Base-by-base conservation (phyloP, 1,139 yeast genomes). In the Diutina pseudorugosa region DNA sequence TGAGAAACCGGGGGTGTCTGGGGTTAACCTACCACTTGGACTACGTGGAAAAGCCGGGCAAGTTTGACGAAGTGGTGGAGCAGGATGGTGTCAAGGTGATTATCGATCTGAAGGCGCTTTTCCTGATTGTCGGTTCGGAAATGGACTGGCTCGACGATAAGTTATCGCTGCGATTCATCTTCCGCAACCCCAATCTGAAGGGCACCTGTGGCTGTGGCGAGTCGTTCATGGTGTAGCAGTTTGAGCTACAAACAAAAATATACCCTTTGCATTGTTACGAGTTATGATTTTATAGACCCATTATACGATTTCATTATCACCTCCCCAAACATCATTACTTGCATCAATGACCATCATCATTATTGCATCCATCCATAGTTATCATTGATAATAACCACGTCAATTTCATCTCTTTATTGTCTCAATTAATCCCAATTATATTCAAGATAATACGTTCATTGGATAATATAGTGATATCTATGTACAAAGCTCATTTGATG, bases 151-250 rank as follows among this genome's bases (percentile, higher is more conserved):
- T 88, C 55, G 98, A 93, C 63, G 97, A 93, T 65, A 90, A 89
- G 67, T 73, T 93, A 58, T 80, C 91, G 41, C 83, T 95, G 18
- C 79, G 95, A 63, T 93, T 93, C 66, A 89, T 93, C 42, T 93
- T 93, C 73, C 83, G 78, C 68, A 93, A 93, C 67, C 98, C 98
- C 56, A 93, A 93, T 68, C 85, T 95, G 51, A 93, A 91, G 72
- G 98, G 98, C 40, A 87, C 96, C 53, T 93, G 98, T 70, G 98
- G 98, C 18, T 93, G 98, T 68, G 98, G 98, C 54, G 98, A 93
- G 70, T 88, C 96, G 6, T 93, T 93, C 67, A 91, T 91, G 97
- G 96, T 90, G 7, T 90, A 70, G 12, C 2, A n/a, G n/a, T n/a
- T n/a, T n/a, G n/a, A n/a, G n/a, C n/a, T n/a, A n/a, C n/a, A 33